Conservation (phyloP, 225 moss, liverwort and hornwort genomes). For the Straminergon stramineum region DNA sequence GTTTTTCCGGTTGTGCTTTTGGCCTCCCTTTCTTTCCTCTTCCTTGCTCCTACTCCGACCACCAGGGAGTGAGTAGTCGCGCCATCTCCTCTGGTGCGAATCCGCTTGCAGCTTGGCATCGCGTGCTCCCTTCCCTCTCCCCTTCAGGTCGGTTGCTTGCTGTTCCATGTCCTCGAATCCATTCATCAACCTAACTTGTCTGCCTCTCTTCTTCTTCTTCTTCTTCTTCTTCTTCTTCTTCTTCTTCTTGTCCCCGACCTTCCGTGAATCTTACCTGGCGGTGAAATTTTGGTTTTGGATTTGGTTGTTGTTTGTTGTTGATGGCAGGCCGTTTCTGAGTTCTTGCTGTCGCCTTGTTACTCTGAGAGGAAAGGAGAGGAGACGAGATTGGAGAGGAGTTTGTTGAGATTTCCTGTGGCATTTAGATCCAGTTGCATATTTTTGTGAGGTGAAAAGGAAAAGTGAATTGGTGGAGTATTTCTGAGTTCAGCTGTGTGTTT, state of each 20-base stretch:
- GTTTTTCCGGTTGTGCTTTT: neutral
- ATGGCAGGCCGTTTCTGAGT: neutral
- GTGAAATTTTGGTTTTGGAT: neutral
- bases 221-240: too few species aligned
- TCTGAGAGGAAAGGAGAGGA: neutral
- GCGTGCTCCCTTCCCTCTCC: neutral
- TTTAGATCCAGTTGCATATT: neutral
- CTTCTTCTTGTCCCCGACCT: neutral
- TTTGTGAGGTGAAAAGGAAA: neutral
- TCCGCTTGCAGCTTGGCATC: neutral
- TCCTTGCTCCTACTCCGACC: neutral
- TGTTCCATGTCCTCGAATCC: neutral
- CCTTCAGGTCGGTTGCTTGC: neutral
- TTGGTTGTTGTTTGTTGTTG: neutral
- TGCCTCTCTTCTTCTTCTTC: neutral
- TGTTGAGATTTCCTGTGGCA: neutral
- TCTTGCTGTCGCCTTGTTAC: neutral
- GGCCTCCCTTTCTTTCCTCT: neutral
- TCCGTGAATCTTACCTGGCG: neutral
- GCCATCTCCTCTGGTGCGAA: neutral
- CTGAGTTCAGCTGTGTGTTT: neutral
- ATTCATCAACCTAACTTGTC: neutral
- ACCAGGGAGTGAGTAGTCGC: neutral
- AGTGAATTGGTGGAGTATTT: neutral
- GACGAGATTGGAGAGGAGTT: neutral